Conservation (phyloP, 441 rosid species). For the Lepidium campestre region DNA sequence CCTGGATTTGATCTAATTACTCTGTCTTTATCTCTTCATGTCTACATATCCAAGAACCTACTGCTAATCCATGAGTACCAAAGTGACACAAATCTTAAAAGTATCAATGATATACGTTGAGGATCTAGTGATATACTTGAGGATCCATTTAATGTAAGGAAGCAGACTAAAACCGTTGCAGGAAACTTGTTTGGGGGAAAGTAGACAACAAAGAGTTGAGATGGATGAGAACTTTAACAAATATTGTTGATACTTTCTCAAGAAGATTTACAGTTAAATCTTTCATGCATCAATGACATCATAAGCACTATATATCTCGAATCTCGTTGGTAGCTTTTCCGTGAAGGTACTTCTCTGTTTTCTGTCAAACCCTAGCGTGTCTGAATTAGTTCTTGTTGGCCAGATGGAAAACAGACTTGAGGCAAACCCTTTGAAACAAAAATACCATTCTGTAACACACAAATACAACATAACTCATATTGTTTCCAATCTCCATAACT, state of each 20-base stretch:
- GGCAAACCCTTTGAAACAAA: neutral
- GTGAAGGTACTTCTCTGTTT: neutral
- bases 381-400: neutral
- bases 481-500: neutral
- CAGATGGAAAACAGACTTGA: neutral
- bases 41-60: neutral
- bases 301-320: neutral
- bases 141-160: neutral
- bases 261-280: neutral
- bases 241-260: neutral
- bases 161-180: neutral
- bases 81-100: neutral
- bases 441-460: neutral
- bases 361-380: neutral
- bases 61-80: neutral
- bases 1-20: neutral
- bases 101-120: neutral
- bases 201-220: neutral
- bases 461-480: neutral
- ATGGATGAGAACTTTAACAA: neutral
- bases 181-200: neutral
- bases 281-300: neutral
- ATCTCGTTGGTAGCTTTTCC: neutral
- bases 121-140: too few relatives aligned
- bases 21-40: neutral